Evolutionary conservation across 2,329 filamentous ascomycete genomes (phyloP).

Genomic region (Leptographium lundbergii): DNA sequence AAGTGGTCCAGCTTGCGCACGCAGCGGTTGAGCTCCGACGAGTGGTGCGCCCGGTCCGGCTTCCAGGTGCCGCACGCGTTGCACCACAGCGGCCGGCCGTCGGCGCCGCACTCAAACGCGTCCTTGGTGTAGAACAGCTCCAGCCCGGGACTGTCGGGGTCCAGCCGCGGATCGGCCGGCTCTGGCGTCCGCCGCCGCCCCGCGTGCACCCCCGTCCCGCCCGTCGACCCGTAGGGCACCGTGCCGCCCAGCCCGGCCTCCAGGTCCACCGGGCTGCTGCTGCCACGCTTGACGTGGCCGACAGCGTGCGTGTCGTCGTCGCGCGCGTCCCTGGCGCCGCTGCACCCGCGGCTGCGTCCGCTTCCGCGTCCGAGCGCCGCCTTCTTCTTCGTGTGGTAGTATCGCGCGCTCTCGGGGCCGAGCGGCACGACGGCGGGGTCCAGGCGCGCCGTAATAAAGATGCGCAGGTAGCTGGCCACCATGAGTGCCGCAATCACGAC

Average conservation of each 20-base stretch:
- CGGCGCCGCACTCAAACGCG: conserved; percentile 69
- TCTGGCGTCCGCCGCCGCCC: conserved; percentile 1
- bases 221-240: conserved; percentile 3
- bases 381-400: conserved; percentile 2
- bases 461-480: conserved; percentile 55
- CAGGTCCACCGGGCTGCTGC: conserved; percentile 11
- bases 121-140: conserved; percentile 72
- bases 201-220: not conserved
- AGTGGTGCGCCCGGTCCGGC: conserved; percentile 78
- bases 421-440: conserved; percentile 65
- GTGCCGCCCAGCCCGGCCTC: conserved; percentile 9
- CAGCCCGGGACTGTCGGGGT: conserved; percentile 53
- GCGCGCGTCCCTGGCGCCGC: not conserved
- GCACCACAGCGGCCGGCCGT: conserved; percentile 82
- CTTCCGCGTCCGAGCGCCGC: conserved; percentile 1
- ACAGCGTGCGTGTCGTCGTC: not conserved
- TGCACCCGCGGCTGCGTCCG: not conserved
- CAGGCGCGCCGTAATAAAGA: conserved; percentile 52
- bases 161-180: conserved; percentile 25
- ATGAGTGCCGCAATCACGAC: conserved; percentile 59
- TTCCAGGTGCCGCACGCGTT: conserved; percentile 77
- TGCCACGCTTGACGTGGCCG: not conserved
- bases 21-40: conserved; percentile 67
- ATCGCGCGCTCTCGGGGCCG: conserved; percentile 26
- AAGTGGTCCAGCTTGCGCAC: conserved; percentile 90